Evolutionary conservation across 305 asterid genomes (phyloP), one percentile per base, ranked within the genome.

Genomic region (Rubia balearica): DNA sequence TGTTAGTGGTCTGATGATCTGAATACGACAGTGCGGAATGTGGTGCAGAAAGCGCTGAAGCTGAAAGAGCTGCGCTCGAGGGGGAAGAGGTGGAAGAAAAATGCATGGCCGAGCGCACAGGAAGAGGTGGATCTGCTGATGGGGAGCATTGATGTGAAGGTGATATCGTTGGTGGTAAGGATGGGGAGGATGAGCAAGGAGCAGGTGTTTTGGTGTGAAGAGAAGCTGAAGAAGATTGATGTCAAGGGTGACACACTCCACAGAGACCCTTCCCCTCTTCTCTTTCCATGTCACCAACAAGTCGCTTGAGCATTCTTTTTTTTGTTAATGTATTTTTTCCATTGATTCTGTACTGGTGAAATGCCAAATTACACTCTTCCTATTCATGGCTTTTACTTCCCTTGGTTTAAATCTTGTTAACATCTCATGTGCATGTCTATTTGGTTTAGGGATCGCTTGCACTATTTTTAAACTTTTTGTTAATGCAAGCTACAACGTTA

Each of bases 151-250:
- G 99, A 91, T 72, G 88, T 85, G 7, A 89, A 89, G 76, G 83
- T 94, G 48, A 3, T 89, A 72, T 71, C 77, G 7, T 85, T 96
- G 86, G 98, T 84, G 42, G 64, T 89, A 38, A 71, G 91, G 56
- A 83, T 88, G 96, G 74, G 48, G 65, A 83, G 75, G 75, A 80
- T 94, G 6, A 89, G 85, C 83, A 88, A 83, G 71, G 90, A 88
- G 40, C 96, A 91, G 61, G 62, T 89, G 61, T 74, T 88, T 69
- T 94, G 99, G 98, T 89, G 99, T 8, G 96, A 91, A 72, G 96
- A 88, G 46, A 94, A 89, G 91, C 86, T 84, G 90, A 94, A 91
- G 84, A 94, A 86, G 77, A 62, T 91, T 67, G 84, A 79, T 22
- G 64, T 85, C 9, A 62, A 80, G 0, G 84, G 82, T 27, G 96